Evolutionary conservation across 306 rosid species (phyloP), one percentile per base, ranked within the genome.

Genomic region (Aeschynomene evenia): DNA sequence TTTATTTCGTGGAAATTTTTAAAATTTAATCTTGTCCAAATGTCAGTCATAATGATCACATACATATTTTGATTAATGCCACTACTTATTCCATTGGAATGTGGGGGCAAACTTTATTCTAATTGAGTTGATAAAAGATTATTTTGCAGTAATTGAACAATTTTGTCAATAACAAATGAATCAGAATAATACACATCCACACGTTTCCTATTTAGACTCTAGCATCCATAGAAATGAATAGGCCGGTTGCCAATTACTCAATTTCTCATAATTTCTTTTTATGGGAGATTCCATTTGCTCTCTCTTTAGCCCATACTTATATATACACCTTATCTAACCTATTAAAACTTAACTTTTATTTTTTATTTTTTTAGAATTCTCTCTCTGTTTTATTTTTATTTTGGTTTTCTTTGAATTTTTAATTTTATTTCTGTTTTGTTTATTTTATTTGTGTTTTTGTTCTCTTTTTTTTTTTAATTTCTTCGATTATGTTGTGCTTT

Each of bases 121-220:
- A 40, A 63, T 62, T 63, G 52, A 62, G 40, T 9, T 34, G 8
- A 34, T 34, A 8, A 34, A 34, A 34, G 5, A 61, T 26, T n/a
- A 69, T 46, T 40, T 45, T 22, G 48, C 40, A 70, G 14, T 63
- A 49, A 48, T 62, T 55, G 40, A 61, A 10, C 52, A 5, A n/a
- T 21, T 34, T 26, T 34, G 26, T 56, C 45, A 36, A 14, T 55
- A 28, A 57, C 22, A 65, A 28, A 10, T 16, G 49, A 53, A 65
- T 28, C n/a, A n/a, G n/a, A 66, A 23, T 43, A 22, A 9, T 70
- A 28, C 10, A 69, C 42, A 14, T 22, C 58, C 50, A 63, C 73
- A 58, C 43, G 51, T 72, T 40, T 59, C 2, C 50, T 6, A 70
- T 77, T 40, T 39, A 54, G 19, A 55, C 71, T 55, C 63, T 71